phyloP scores from a whole-genome alignment of 495 filamentous ascomycete species.

The Aspergillus funiculosus region DNA sequence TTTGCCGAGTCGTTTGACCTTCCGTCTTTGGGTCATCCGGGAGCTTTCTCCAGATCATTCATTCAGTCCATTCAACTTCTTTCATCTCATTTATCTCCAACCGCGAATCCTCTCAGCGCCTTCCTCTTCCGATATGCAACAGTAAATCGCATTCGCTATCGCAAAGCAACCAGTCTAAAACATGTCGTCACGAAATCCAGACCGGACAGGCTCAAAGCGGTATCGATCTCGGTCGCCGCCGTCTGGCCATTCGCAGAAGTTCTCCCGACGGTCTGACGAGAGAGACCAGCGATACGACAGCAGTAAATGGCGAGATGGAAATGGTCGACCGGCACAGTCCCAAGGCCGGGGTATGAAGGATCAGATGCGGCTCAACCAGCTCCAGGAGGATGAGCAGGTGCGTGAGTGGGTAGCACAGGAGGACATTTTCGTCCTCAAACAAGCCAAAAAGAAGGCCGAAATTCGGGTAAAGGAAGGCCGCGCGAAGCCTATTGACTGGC shows the following conservation, averaged over 20 bases:
- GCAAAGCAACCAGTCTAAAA: background rate
- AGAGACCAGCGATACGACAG: constrained; percentile 24
- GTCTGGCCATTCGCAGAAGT: constrained; percentile 37
- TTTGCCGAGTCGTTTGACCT: constrained; percentile 30
- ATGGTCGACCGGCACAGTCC: constrained; percentile 19
- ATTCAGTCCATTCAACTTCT: too few species aligned
- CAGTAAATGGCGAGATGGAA: constrained; percentile 22
- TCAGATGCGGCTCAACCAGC: constrained; percentile 52
- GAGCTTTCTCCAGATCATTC: constrained; percentile 9
- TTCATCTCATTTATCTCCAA: too few species aligned
- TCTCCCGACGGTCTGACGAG: constrained; percentile 31
- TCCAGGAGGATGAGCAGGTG: constrained; percentile 70
- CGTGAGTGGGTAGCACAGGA: constrained; percentile 87
- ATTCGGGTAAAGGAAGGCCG: constrained; percentile 92
- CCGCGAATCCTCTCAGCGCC: background rate
- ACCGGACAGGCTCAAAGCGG: constrained; percentile 31
- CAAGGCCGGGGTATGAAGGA: constrained; percentile 40
- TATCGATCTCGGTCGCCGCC: constrained; percentile 42
- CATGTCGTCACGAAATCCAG: constrained; percentile 34
- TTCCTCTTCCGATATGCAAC: background rate
- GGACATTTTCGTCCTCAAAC: constrained; percentile 91
- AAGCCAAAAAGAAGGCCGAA: constrained; percentile 96
- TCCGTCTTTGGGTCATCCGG: constrained; percentile 9
- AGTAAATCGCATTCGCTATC: background rate
- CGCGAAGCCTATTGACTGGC: constrained; percentile 90